These are phyloP conservation scores for Boletus smithii DNA, from an alignment of 1,284 basidiomycete species.

Conservation along the genomic window DNA sequence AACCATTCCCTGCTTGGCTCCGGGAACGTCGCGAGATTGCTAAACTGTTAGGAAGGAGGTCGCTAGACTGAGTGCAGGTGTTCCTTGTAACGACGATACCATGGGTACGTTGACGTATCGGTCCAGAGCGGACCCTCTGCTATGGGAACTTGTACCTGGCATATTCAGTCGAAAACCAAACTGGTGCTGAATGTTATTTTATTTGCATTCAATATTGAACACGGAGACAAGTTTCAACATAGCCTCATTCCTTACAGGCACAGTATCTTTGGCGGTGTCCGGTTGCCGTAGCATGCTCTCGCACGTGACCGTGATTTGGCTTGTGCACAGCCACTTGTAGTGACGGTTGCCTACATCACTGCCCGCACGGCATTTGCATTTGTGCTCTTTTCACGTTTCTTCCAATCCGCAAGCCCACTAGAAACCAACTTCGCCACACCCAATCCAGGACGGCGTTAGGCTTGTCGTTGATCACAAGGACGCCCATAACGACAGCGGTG, in stretches of 20 bases:
- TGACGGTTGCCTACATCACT: conserved; percentile 12
- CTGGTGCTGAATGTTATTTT: background rate
- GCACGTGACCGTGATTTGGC: conserved; percentile 23
- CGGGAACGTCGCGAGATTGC: conserved; percentile 81
- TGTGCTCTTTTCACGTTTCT: conserved; percentile 8
- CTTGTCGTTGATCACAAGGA: conserved; percentile 5
- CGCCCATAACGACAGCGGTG: conserved; percentile 9
- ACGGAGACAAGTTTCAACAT: background rate
- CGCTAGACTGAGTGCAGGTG: conserved; percentile 56
- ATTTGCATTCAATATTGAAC: too few relatives aligned
- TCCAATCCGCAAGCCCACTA: conserved; percentile 6
- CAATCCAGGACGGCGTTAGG: conserved; percentile 4
- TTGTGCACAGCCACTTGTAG: conserved; percentile 26
- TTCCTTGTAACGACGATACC: too few relatives aligned
- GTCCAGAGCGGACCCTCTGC: background rate
- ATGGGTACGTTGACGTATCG: background rate
- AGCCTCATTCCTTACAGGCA: background rate
- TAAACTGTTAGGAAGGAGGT: conserved; percentile 68
- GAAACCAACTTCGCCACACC: background rate
- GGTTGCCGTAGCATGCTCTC: background rate
- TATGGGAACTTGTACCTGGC: conserved; percentile 4
- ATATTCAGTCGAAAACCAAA: too few relatives aligned
- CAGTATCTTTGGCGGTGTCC: background rate
- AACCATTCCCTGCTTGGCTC: conserved; percentile 81
- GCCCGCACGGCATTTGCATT: conserved; percentile 1